Evolutionary conservation across 768 basidiomycete genomes (phyloP).

Genomic region (Termitomyces eurrhizus): DNA sequence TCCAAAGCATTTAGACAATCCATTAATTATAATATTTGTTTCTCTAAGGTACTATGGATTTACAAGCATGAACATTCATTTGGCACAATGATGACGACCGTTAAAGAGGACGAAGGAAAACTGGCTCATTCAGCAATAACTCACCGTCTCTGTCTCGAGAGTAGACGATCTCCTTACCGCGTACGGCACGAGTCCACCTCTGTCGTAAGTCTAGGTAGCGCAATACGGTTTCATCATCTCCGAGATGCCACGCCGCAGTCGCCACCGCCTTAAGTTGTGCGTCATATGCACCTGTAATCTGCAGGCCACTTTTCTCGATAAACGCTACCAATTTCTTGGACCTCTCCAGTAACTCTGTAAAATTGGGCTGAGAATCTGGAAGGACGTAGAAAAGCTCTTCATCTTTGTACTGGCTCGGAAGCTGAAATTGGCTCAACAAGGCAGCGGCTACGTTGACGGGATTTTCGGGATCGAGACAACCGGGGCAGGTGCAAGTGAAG

Average conservation of each 20-base stretch:
- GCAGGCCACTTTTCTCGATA: background rate
- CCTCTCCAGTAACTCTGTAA: background rate
- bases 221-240: background rate
- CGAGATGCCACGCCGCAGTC: background rate
- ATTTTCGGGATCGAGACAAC: background rate
- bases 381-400: background rate
- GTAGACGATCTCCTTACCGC: background rate
- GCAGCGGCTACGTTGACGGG: background rate
- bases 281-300: background rate
- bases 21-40: no score
- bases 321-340: background rate
- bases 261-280: background rate
- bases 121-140: conserved; percentile 1
- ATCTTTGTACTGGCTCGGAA: background rate
- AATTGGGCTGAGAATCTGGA: background rate
- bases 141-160: background rate
- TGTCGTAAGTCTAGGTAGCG: background rate
- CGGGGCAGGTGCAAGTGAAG: conserved; percentile 1
- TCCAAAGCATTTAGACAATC: no score
- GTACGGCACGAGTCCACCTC: conserved; percentile 1
- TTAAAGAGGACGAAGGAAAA: background rate
- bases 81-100: background rate
- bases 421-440: background rate
- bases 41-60: no score
- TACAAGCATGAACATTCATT: no score